These are phyloP conservation scores for Galerina sulciceps DNA, from an alignment of 768 basidiomycete genomes.

Conservation along the genomic window DNA sequence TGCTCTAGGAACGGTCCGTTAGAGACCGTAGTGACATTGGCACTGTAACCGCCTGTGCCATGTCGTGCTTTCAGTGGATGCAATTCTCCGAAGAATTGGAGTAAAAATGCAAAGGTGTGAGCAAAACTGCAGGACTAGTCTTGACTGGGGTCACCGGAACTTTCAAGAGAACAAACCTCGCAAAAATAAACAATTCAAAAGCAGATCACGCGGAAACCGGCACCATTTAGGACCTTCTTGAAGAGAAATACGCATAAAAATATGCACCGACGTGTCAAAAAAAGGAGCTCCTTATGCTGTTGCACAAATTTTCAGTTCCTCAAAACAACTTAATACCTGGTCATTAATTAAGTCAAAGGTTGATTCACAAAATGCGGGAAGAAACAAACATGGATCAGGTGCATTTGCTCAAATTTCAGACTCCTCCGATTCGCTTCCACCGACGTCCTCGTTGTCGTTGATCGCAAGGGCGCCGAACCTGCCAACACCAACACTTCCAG, in stretches of 20 bases:
- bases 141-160: neutral
- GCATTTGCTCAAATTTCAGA: neutral
- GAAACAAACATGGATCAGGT: no score
- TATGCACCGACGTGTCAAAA: no score
- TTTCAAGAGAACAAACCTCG: neutral
- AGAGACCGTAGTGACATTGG: neutral
- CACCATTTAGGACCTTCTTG: no score
- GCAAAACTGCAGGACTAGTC: neutral
- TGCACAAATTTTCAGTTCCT: no score
- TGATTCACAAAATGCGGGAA: no score
- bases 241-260: no score
- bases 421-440: conserved; percentile 19
- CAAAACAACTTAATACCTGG: no score
- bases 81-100: conserved; percentile 11
- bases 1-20: no score
- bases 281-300: no score
- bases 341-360: no score
- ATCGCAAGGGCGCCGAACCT: conserved; percentile 47
- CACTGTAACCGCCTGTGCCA: neutral
- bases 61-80: neutral
- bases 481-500: conserved; percentile 23
- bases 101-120: neutral
- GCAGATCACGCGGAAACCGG: no score
- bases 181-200: neutral
- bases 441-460: conserved; percentile 25